phyloP scores from a whole-genome alignment of 2,329 filamentous ascomycete genomes.

The Cladosporium austrohemisphaericum region DNA sequence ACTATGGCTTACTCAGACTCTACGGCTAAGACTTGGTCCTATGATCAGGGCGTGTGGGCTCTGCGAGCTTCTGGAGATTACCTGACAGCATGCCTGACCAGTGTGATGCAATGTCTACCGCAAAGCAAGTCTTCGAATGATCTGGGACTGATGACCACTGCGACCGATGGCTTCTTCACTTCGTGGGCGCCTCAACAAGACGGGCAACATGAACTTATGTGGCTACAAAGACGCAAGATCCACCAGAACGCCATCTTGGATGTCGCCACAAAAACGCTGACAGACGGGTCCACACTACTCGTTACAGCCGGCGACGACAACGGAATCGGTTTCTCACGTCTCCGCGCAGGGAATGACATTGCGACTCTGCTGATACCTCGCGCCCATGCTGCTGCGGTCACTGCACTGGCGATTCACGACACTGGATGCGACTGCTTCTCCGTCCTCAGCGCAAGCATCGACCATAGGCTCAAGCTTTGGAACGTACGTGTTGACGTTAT shows the following conservation, averaged over 20 bases:
- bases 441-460: conserved; percentile 38
- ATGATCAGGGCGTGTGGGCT: conserved; percentile 30
- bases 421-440: conserved; percentile 14
- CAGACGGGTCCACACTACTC: conserved; percentile 47
- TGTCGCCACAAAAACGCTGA: conserved; percentile 35
- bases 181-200: too few species aligned
- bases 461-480: conserved; percentile 50
- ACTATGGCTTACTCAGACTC: conserved; percentile 83
- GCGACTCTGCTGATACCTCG: conserved; percentile 45
- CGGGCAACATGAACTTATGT: conserved; percentile 29
- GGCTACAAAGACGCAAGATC: conserved; percentile 45
- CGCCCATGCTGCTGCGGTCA: conserved; percentile 71
- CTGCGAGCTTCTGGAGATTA: conserved; percentile 40
- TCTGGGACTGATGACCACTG: conserved; percentile 60
- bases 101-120: conserved; percentile 44
- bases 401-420: conserved; percentile 44
- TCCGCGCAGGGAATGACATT: conserved; percentile 7
- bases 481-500: conserved; percentile 28
- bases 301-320: conserved; percentile 88
- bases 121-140: conserved; percentile 1
- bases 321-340: conserved; percentile 60
- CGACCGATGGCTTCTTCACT: conserved; percentile 75
- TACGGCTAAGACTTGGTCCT: conserved; percentile 54
- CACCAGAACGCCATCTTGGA: conserved; percentile 81
- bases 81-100: conserved; percentile 64